Percentiles rank a stretch among this genome's conserved stretches.
phyloP scores from a whole-genome alignment of 306 rosid species.

The Clitoria ternatea region DNA sequence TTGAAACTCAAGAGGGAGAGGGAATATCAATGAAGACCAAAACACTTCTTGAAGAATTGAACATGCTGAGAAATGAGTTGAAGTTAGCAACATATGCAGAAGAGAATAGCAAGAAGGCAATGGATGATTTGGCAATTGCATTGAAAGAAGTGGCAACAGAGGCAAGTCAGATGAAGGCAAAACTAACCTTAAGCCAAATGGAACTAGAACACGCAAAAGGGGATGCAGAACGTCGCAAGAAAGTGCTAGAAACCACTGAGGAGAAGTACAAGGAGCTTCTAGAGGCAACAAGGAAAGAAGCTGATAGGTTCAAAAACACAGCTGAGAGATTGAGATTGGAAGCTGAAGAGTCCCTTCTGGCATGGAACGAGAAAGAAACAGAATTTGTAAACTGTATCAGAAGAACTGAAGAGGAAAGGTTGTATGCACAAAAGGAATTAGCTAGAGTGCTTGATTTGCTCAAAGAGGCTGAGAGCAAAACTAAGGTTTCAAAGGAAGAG shows the following conservation, averaged over 20 bases:
- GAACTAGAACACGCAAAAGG: constrained; percentile 57
- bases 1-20: constrained; percentile 16
- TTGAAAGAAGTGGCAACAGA: constrained; percentile 87
- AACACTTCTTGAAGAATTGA: constrained; percentile 35
- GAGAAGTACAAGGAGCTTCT: constrained; percentile 44
- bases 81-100: constrained; percentile 58
- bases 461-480: constrained; percentile 35
- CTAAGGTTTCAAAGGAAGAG: constrained; percentile 57
- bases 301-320: constrained; percentile 51
- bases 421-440: constrained; percentile 42
- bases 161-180: constrained; percentile 52
- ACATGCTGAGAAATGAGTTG: constrained; percentile 44
- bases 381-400: constrained; percentile 70
- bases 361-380: constrained; percentile 73
- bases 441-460: constrained; percentile 31
- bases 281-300: constrained; percentile 55
- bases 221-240: constrained; percentile 51
- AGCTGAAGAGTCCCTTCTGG: constrained; percentile 70
- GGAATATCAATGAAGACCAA: background rate
- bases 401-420: constrained; percentile 67
- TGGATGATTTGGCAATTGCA: constrained; percentile 86
- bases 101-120: constrained; percentile 69
- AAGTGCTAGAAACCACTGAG: constrained; percentile 31
- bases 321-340: constrained; percentile 70
- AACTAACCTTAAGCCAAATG: constrained; percentile 34